Evolutionary conservation across 169 alveolate genomes (phyloP), one percentile per base, ranked within the genome.

Genomic region (Cryptosporidium ryanae): DNA sequence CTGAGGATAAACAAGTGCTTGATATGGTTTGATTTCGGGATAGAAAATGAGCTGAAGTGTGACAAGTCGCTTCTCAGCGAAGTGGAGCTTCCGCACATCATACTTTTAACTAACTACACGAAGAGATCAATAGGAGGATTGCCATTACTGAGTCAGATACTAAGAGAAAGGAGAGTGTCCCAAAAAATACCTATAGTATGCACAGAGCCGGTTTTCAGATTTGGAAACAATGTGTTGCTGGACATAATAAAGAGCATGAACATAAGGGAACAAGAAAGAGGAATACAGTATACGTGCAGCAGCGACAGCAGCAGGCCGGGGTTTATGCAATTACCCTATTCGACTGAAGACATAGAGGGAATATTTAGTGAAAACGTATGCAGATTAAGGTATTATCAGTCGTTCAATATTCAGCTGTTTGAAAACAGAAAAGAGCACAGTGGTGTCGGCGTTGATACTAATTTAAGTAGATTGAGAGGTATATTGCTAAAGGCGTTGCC

Each of bases 11-110:
- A 61, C 63, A 61, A 59, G 34, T 76, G 87, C 59, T 21, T 55
- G 6, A 76, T 76, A 43, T 76, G 87, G 87, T 76, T 76, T 61
- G 87, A 76, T 76, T 76, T 76, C 34, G 87, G 87, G 23, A 61
- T 76, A 54, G 76, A 76, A 43, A 61, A 76, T 76, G 87, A 76
- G 76, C 38, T 61, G 1, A 38, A 55, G 7, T 76, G 38, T 23
- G 68, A 61, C n/a, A 55, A 55, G 59, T 61, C 71, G 4, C 32
- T 23, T 43, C 15, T 59, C 15, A 34, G 15, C 6, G 59, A 55
- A 8, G 23, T 76, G 52, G 71, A 76, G 25, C 46, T 76, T 38
- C 87, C 87, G 34, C 87, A 76, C 59, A 29, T 76, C 21, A 76
- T 76, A 23, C 38, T 76, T 17, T 25, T 76, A 17, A 76, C 87